phyloP scores from a whole-genome alignment of 768 basidiomycete species.

The Boletus patriciae region DNA sequence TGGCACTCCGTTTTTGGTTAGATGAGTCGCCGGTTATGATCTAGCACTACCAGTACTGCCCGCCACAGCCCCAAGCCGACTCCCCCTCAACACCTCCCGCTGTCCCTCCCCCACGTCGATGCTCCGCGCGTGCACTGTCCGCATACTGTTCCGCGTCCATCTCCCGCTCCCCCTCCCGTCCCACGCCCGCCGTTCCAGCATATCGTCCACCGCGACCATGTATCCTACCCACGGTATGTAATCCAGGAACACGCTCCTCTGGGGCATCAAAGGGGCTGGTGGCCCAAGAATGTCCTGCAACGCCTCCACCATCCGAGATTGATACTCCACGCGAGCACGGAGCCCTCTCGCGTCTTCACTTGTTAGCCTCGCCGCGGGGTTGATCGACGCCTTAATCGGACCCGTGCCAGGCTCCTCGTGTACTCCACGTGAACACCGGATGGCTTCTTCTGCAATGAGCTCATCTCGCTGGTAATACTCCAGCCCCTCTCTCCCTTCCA shows the following conservation, averaged over 20 bases:
- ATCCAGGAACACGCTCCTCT: constrained; percentile 55
- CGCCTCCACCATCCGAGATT: constrained; percentile 42
- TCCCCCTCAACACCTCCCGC: constrained; percentile 35
- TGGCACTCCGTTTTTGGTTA: constrained; percentile 8
- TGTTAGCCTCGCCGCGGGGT: constrained; percentile 30
- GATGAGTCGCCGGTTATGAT: constrained; percentile 5
- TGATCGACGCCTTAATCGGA: constrained; percentile 37
- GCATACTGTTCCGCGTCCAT: constrained; percentile 59
- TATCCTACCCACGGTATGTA: constrained; percentile 66
- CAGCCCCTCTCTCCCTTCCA: constrained; percentile 28
- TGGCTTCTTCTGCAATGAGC: constrained; percentile 49
- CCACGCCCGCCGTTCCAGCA: constrained; percentile 27
- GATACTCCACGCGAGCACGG: constrained; percentile 47
- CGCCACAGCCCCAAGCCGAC: constrained; percentile 6
- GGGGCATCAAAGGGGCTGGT: constrained; percentile 43
- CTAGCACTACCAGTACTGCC: too few species aligned
- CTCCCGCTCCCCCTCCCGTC: constrained; percentile 43
- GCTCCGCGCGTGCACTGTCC: constrained; percentile 43
- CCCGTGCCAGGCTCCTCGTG: constrained; percentile 32
- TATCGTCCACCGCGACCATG: constrained; percentile 69
- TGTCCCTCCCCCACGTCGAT: constrained; percentile 41
- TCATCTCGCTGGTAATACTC: constrained; percentile 45
- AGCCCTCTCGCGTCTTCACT: constrained; percentile 21
- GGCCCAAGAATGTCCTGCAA: constrained; percentile 50
- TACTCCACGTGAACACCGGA: constrained; percentile 48